These are phyloP conservation scores for Senna siamea DNA, from an alignment of 306 rosid genomes.

Conservation along the genomic window DNA sequence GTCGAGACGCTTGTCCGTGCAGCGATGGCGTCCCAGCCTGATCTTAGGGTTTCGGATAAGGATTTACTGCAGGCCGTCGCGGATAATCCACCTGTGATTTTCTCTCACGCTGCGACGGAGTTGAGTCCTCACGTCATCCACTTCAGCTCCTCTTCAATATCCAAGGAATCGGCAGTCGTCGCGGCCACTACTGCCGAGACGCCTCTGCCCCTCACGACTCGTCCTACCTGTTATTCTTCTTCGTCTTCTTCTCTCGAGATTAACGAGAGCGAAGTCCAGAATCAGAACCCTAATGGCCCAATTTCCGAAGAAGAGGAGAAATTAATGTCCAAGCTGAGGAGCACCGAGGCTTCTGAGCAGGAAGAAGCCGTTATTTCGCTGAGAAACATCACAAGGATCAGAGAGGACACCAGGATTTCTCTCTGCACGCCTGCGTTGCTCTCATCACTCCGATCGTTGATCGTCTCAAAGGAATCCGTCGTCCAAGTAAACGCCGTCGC, in stretches of 20 bases:
- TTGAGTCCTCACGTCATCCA: slow-evolving; percentile 60
- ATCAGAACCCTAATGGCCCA: slow-evolving; percentile 46
- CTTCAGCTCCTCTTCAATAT: slow-evolving; percentile 48
- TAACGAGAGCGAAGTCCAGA: slow-evolving; percentile 45
- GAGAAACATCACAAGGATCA: slow-evolving; percentile 61
- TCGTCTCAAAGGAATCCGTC: slow-evolving; percentile 52
- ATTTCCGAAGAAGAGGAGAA: slow-evolving; percentile 53
- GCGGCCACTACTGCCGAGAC: slow-evolving; percentile 48
- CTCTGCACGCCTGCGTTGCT: slow-evolving; percentile 66
- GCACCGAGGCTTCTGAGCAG: slow-evolving; percentile 63
- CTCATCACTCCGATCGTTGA: slow-evolving; percentile 48
- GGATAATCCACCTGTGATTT: slow-evolving; percentile 60
- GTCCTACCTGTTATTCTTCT: slow-evolving; percentile 71
- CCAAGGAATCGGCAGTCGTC: slow-evolving; percentile 51
- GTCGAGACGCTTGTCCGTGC: slow-evolving; percentile 49
- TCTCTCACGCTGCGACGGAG: slow-evolving; percentile 91
- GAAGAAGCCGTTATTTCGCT: slow-evolving; percentile 68
- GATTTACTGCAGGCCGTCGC: slow-evolving; percentile 68
- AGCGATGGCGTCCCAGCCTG: slow-evolving; percentile 35
- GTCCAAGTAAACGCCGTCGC: slow-evolving; percentile 86
- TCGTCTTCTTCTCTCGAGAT: slow-evolving; percentile 60
- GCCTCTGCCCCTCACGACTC: slow-evolving; percentile 70
- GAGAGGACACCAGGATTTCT: slow-evolving; percentile 61
- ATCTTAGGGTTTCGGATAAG: slow-evolving; percentile 66
- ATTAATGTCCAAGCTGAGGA: slow-evolving; percentile 50